Evolutionary conservation across 2,329 filamentous ascomycete species (phyloP).

Genomic region (Coniochaeta prunicola): DNA sequence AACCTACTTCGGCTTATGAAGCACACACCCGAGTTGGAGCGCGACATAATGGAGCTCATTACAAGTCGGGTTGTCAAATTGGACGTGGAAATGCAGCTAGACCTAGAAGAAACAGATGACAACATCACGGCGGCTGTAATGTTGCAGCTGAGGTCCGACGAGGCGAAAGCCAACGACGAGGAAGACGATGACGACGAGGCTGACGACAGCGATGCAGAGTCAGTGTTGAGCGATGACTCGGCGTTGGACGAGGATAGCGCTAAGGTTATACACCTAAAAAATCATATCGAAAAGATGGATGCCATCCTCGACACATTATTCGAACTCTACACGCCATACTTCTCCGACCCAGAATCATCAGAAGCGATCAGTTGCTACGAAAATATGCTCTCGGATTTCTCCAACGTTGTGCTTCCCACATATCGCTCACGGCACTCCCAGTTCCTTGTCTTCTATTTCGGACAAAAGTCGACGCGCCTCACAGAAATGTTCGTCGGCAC

Average conservation of each 20-base stretch:
- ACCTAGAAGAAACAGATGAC: constrained; percentile 88
- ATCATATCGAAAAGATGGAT: constrained; percentile 87
- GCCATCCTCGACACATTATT: constrained; percentile 84
- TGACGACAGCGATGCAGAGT: constrained; percentile 61
- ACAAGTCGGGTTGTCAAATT: constrained; percentile 86
- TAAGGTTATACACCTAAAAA: constrained; percentile 64
- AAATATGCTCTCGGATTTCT: constrained; percentile 77
- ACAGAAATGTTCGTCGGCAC: constrained; percentile 77
- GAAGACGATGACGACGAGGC: constrained; percentile 39
- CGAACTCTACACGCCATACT: constrained; percentile 67
- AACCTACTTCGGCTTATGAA: constrained; percentile 73
- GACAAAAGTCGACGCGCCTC: constrained; percentile 70
- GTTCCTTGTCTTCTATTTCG: constrained; percentile 93
- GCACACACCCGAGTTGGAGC: constrained; percentile 71
- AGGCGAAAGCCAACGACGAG: constrained; percentile 24
- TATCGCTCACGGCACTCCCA: constrained; percentile 91
- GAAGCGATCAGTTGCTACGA: constrained; percentile 68
- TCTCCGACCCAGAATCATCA: constrained; percentile 60
- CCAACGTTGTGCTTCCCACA: constrained; percentile 79
- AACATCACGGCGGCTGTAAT: constrained; percentile 71
- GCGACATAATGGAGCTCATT: constrained; percentile 75
- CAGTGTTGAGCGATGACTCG: constrained; percentile 61
- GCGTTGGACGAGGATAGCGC: constrained; percentile 56
- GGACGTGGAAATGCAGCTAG: constrained; percentile 90
- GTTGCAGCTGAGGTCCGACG: constrained; percentile 32